Percentiles rank a stretch among this genome's conserved stretches.
phyloP scores from a whole-genome alignment of 352 stramenopile genomes.

The Pythium phragmiticola region DNA sequence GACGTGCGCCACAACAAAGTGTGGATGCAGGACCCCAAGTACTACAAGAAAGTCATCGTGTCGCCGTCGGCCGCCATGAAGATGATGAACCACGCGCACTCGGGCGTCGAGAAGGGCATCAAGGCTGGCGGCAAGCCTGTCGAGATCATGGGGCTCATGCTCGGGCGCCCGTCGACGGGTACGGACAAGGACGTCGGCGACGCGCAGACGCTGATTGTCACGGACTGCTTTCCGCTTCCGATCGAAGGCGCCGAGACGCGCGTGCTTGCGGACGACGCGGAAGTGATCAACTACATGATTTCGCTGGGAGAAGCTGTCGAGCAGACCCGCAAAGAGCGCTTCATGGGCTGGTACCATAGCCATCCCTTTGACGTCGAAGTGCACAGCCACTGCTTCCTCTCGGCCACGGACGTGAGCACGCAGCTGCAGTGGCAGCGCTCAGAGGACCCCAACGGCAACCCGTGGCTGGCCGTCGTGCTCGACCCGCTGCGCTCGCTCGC shows the following conservation, averaged over 20 bases:
- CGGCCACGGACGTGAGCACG: constrained; percentile 95
- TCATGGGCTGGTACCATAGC: constrained; percentile 99
- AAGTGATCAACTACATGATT: constrained; percentile 99
- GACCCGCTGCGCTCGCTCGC: constrained; percentile 95
- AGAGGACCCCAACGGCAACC: constrained; percentile 95
- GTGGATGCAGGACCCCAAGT: constrained; percentile 92
- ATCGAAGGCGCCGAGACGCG: constrained; percentile 96
- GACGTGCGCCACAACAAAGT: constrained; percentile 87
- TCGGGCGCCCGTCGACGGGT: constrained; percentile 90
- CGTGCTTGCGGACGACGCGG: constrained; percentile 95
- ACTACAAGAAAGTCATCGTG: constrained; percentile 96
- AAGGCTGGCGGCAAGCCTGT: constrained; percentile 94
- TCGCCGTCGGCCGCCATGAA: constrained; percentile 94
- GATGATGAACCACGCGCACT: constrained; percentile 98
- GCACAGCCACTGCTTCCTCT: constrained; percentile 97
- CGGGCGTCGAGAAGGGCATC: constrained; percentile 98
- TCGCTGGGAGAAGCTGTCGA: constrained; percentile 94
- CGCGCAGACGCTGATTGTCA: constrained; percentile 94
- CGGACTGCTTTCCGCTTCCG: constrained; percentile 97
- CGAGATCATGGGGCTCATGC: constrained; percentile 99
- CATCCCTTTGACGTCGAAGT: constrained; percentile 98
- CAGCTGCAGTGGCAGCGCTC: constrained; percentile 98
- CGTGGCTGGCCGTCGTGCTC: constrained; percentile 98
- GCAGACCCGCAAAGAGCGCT: constrained; percentile 94
- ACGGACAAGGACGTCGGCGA: constrained; percentile 86